These are phyloP conservation scores for Tillandsia leiboldiana DNA, from an alignment of 176 grass and related monocot species.

Conservation along the genomic window DNA sequence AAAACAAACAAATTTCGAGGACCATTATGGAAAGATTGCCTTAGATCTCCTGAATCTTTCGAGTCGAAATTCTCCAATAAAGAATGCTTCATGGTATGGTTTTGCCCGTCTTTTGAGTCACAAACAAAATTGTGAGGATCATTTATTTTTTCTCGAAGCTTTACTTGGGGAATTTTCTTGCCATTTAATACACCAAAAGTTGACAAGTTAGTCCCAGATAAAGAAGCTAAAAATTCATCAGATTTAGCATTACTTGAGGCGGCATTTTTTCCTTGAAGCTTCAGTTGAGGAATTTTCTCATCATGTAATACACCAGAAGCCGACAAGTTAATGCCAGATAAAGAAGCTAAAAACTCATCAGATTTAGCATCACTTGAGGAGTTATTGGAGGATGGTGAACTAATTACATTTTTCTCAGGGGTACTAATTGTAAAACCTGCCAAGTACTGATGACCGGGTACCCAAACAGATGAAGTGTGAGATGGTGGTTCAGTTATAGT, in stretches of 20 bases:
- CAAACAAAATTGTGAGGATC: slow-evolving; percentile 45
- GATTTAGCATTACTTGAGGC: slow-evolving; percentile 26
- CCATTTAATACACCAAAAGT: no score
- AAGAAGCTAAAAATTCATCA: slow-evolving; percentile 75
- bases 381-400: slow-evolving; percentile 39
- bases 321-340: slow-evolving; percentile 30
- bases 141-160: slow-evolving; percentile 35
- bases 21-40: no score
- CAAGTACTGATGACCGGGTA: not conserved
- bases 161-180: slow-evolving; percentile 13
- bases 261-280: slow-evolving; percentile 31
- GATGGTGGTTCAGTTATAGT: no score
- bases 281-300: slow-evolving; percentile 16
- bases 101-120: slow-evolving; percentile 29
- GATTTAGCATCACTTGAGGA: slow-evolving; percentile 42
- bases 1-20: no score
- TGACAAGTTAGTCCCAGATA: slow-evolving; percentile 30
- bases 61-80: slow-evolving; percentile 18
- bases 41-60: slow-evolving; percentile 31
- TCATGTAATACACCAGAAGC: no score
- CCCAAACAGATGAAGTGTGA: no score
- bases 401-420: slow-evolving; percentile 45
- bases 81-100: slow-evolving; percentile 36
- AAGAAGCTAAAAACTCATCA: slow-evolving; percentile 74
- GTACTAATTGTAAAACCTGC: slow-evolving; percentile 49